Conservation (phyloP, 2,329 filamentous ascomycete species). For the Penicillium sp. region DNA sequence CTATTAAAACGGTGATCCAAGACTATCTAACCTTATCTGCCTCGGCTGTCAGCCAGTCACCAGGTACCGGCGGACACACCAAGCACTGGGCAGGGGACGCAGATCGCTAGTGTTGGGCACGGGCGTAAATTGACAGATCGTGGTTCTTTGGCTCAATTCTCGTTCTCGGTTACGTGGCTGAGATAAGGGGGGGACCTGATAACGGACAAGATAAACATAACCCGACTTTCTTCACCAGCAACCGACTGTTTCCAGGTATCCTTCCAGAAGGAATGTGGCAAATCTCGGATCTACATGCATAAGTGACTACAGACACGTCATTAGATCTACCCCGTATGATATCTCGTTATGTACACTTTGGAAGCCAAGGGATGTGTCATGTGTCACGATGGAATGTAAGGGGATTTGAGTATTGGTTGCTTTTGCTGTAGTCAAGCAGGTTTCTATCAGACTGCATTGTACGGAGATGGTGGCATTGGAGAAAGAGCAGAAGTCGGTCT, state of each 20-base stretch:
- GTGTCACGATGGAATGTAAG: background rate
- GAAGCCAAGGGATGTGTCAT: background rate
- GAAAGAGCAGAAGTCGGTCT: background rate
- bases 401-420: background rate
- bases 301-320: background rate
- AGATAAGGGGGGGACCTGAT: background rate
- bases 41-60: background rate
- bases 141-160: background rate
- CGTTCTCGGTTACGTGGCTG: background rate
- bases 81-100: background rate
- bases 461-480: background rate
- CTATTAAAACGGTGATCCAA: background rate
- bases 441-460: background rate
- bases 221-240: background rate
- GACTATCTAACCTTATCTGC: background rate
- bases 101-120: background rate
- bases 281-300: background rate
- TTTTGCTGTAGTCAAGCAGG: background rate
- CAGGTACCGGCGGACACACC: background rate
- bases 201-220: conserved; percentile 1
- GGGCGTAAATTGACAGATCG: background rate
- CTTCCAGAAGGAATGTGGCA: conserved; percentile 4
- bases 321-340: background rate
- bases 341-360: background rate
- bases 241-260: background rate